Percentiles rank a stretch among this genome's conserved stretches.
Conservation (phyloP, 306 rosid species). For the Vigna trinervia region DNA sequence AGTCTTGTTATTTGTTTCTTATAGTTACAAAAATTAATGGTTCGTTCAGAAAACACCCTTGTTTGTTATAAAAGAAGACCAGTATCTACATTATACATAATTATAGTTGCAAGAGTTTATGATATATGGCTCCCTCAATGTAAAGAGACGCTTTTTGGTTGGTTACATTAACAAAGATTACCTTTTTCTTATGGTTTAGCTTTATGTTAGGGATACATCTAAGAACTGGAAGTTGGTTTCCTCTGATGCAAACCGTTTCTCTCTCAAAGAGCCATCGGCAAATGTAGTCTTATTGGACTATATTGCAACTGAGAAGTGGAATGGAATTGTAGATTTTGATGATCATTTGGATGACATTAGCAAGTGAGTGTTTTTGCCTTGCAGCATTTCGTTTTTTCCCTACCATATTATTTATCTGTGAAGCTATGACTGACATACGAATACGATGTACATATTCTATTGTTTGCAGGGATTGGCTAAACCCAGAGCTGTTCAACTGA, state of each 20-base stretch:
- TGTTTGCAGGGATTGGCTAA: conserved; percentile 87
- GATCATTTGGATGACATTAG: conserved; percentile 97
- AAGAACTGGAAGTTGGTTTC: conserved; percentile 83
- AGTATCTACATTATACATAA: not conserved
- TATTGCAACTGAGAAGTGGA: conserved; percentile 82
- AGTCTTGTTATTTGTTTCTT: conserved; percentile 8
- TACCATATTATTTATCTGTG: conserved; percentile 7
- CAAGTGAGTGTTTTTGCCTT: conserved; percentile 60
- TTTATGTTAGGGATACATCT: conserved; percentile 80
- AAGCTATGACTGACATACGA: conserved; percentile 19
- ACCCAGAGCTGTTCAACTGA: conserved; percentile 89
- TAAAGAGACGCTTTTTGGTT: conserved; percentile 30
- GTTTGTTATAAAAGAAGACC: not conserved
- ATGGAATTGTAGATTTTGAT: conserved; percentile 80
- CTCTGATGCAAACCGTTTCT: conserved; percentile 67
- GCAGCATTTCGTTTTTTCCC: conserved; percentile 11
- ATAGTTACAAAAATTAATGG: not conserved
- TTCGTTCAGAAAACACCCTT: not conserved
- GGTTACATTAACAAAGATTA: conserved; percentile 42
- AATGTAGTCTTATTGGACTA: conserved; percentile 81
- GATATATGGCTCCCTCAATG: conserved; percentile 2
- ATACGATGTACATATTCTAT: conserved; percentile 6
- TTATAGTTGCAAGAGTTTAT: conserved; percentile 1
- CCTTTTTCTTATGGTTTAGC: conserved; percentile 57
- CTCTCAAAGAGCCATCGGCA: conserved; percentile 82